Base-by-base conservation (phyloP, 345 rosid species). In the Brassica napus region DNA sequence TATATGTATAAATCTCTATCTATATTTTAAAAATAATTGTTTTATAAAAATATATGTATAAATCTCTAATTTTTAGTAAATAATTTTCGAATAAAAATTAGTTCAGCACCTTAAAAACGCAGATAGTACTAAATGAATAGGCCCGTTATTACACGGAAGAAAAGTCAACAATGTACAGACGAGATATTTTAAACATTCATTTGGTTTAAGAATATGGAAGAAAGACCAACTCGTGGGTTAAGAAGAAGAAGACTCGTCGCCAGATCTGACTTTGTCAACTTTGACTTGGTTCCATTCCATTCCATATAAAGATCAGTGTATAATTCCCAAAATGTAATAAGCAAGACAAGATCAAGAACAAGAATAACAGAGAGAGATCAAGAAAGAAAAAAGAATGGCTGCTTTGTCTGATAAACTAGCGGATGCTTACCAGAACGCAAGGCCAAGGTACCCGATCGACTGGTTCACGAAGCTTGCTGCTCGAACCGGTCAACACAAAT, bases 401-500 rank as follows among this genome's bases (percentile, higher is more conserved):
- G 83, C 85, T n/a, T 63, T 86, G 74, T 88, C 85, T 42, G 90
- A 90, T 82, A 84, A 88, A 77, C 90, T 86, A 78, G 87, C 91
- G 1, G 87, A 85, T 55, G 72, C 87, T 18, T 91, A 88, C 77
- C 67, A 34, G 16, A 90, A 87, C 55, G 87, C 84, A 15, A 82
- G 96, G 54, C 93, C 89, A 0, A 82, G 54, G 4, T 91, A 89
- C 75, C 90, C 91, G 16, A 44, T 75, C 32, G 78, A 82, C 4
- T 88, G 91, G 92, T 89, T 76, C 77, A 84, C 86, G 0, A 85
- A 82, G 86, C 87, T 89, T 7, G 86, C 91, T 4, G 77, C 84
- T 79, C 85, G 74, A 75, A 87, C 86, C 73, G 76, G 75, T 77
- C 83, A 52, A 12, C 97, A 85, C 71, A 75, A 80, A 18, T 55